Evolutionary conservation across 495 filamentous ascomycete species (phyloP).

Genomic region (Podospora comata): DNA sequence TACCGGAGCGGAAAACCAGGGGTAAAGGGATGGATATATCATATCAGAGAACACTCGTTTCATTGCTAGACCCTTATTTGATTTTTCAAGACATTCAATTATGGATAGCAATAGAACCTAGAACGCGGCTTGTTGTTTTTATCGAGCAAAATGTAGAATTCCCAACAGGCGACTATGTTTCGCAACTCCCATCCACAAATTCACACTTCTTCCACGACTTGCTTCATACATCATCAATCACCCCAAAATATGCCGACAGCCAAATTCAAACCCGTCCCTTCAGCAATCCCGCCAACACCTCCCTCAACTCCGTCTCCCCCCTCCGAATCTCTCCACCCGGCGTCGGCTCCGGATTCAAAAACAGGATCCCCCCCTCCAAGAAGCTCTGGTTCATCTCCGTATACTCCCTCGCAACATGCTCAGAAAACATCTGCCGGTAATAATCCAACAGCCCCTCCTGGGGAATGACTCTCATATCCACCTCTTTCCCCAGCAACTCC

Average conservation of each 20-base stretch:
- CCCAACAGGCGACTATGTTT: no score
- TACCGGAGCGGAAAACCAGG: no score
- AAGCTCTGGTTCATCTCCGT: conserved; percentile 23
- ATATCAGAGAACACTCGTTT: no score
- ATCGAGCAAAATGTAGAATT: no score
- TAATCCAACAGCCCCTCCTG: conserved; percentile 24
- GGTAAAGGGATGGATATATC: neutral
- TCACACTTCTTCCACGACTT: no score
- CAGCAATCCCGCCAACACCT: conserved; percentile 11
- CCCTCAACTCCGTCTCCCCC: conserved; percentile 19
- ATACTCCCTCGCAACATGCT: conserved; percentile 17
- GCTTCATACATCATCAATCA: no score
- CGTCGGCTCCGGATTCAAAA: conserved; percentile 22
- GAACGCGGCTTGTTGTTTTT: no score
- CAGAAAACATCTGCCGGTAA: conserved; percentile 22
- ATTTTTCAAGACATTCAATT: no score
- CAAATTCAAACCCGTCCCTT: neutral
- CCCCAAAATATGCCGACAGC: no score
- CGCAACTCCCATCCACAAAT: no score
- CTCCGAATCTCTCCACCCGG: conserved; percentile 3
- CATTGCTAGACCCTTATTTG: no score
- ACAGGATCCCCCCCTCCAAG: conserved; percentile 25
- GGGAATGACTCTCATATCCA: conserved; percentile 21
- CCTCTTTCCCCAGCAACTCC: conserved; percentile 16
- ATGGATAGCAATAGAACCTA: no score